Conservation (phyloP, 257 asterid species). For the Solanum medicagineum region DNA sequence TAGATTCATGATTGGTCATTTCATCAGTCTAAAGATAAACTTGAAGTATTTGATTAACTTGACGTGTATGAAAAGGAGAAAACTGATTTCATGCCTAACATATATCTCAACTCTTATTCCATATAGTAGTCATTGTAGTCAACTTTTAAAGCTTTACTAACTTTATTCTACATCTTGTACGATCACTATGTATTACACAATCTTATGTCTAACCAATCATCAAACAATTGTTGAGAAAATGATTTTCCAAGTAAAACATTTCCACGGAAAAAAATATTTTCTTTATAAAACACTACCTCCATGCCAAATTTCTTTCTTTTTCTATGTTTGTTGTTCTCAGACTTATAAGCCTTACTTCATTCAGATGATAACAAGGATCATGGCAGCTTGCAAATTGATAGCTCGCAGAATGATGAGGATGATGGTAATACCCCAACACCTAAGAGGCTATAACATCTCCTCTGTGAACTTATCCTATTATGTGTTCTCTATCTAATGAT, state of each 20-base stretch:
- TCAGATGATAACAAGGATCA: conserved; percentile 15
- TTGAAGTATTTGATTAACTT: not conserved
- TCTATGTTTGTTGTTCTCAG: not conserved
- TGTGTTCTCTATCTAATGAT: not conserved
- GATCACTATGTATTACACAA: not conserved
- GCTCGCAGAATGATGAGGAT: conserved; percentile 26
- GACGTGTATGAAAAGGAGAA: not conserved
- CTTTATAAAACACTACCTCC: not conserved
- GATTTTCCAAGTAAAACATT: not conserved
- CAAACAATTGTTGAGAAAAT: not conserved
- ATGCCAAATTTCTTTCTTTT: not conserved
- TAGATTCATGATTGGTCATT: not conserved
- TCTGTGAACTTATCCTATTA: not conserved
- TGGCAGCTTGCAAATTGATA: conserved; percentile 14
- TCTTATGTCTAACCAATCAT: not conserved
- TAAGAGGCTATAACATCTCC: not conserved
- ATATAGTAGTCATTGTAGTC: not conserved
- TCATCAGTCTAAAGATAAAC: not conserved
- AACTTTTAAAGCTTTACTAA: not conserved
- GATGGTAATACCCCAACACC: conserved; percentile 29
- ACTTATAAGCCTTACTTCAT: not conserved
- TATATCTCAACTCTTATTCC: not conserved
- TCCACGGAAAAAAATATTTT: not conserved
- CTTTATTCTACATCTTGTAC: not conserved
- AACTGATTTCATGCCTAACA: not conserved